Evolutionary conservation across 2,329 filamentous ascomycete species (phyloP).

Genomic region (Diaporthe australafricana): DNA sequence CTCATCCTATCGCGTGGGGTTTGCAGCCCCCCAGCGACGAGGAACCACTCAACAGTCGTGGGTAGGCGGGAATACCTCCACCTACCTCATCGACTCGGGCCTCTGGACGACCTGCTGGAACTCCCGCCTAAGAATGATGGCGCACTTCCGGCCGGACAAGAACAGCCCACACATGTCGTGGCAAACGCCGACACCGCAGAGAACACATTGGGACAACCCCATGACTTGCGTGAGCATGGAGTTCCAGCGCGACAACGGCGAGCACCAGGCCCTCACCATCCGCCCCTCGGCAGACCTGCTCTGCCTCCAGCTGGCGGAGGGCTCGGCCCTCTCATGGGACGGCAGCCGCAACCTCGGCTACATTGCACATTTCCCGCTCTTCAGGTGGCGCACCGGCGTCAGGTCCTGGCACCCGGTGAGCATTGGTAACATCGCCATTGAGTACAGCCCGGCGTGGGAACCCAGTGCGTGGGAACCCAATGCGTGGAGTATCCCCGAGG

Average conservation of each 20-base stretch:
- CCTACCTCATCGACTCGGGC: neutral
- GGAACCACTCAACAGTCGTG: neutral
- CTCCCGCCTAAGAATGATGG: neutral
- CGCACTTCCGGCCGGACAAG: neutral
- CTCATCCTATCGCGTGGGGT: neutral
- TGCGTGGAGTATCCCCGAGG: too few species aligned
- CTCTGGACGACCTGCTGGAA: conserved; percentile 3
- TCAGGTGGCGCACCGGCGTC: neutral
- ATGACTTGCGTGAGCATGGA: neutral
- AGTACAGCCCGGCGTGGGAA: neutral
- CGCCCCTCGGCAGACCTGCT: neutral
- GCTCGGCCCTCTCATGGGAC: neutral
- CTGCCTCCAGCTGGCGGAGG: neutral
- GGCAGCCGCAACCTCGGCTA: fast-evolving
- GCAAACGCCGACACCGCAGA: too few species aligned
- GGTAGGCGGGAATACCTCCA: neutral
- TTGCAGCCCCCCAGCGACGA: neutral
- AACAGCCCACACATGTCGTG: neutral
- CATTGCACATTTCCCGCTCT: neutral
- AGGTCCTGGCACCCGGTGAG: too few species aligned
- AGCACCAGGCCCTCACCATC: neutral
- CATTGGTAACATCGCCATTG: neutral
- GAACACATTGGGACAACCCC: too few species aligned
- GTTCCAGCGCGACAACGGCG: neutral
- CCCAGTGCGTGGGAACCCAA: neutral